Evolutionary conservation across 805 yeast genomes (phyloP).

Genomic region (Pichia nakasei): DNA sequence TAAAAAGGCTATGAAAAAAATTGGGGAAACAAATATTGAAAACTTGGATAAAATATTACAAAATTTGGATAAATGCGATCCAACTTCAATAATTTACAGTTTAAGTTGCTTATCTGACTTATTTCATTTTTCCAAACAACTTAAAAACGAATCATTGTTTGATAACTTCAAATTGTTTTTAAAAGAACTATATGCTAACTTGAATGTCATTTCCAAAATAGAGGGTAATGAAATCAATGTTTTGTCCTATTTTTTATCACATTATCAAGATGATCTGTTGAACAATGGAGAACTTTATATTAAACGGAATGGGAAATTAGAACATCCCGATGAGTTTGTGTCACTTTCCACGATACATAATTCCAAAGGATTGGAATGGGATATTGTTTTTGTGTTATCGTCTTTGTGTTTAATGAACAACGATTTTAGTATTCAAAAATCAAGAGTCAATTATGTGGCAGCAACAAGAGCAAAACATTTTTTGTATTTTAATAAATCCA

Average conservation of each 20-base stretch:
- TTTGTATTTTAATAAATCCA: conserved; percentile 29
- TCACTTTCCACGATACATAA: conserved; percentile 64
- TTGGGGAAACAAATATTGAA: not conserved
- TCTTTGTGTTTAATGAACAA: not conserved
- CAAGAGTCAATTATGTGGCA: conserved; percentile 45
- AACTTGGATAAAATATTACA: not conserved
- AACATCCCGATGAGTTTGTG: conserved; percentile 21
- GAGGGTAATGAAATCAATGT: conserved; percentile 24
- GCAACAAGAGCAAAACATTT: conserved; percentile 51
- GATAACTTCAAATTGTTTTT: conserved; percentile 26
- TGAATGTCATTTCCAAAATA: conserved; percentile 17
- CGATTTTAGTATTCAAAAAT: not conserved
- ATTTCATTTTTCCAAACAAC: conserved; percentile 30
- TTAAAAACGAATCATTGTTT: conserved; percentile 7
- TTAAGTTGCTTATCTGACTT: conserved; percentile 26
- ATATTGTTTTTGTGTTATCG: conserved; percentile 47
- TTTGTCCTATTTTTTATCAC: conserved; percentile 32
- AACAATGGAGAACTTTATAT: conserved; percentile 9
- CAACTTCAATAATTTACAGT: conserved; percentile 29
- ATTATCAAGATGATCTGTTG: conserved; percentile 20
- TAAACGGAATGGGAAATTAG: not conserved
- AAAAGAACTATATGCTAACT: conserved; percentile 28
- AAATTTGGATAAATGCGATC: conserved; percentile 24
- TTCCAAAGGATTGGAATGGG: conserved; percentile 68
- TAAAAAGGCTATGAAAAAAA: conserved; percentile 5